Base-by-base conservation (phyloP, 2,329 filamentous ascomycete genomes). In the Fusarium cicatricum region DNA sequence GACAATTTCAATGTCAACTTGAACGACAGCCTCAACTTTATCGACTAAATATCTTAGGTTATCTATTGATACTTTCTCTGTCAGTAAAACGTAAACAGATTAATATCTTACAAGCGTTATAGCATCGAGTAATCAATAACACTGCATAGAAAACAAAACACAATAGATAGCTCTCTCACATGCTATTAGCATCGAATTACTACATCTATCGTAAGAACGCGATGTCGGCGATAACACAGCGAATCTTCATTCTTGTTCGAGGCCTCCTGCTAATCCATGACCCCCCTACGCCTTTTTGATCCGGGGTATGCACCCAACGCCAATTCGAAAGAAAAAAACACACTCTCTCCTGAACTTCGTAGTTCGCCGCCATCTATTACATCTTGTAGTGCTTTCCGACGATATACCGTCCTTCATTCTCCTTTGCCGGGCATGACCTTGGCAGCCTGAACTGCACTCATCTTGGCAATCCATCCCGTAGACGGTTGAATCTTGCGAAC, bases 381-480 rank as follows among this genome's bases (percentile, higher is more conserved):
- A 16, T 36, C 14, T 9, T 17, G 11, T 36, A n/a, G 19, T 16
- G 7, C 12, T 50, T 19, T 31, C 6, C 12, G 32, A 17, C n/a
- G 3, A 4, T 5, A 12, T 33, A 2, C 16, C 5, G 11, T 17
- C 14, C 11, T 21, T 66, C 78, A 78, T 68, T 85, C 82, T 42
- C 80, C 79, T 73, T 85, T 85, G 19, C 85, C 83, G 5, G 85
- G 81, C 76, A 85, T 88, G 39, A 89, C 92, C 80, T 98, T 98
- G 40, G 92, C 92, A 2, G 93, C 94, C 77, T 97, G 92, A 14
- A 99, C 90, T 19, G 95, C 94, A 70, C 92, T 94, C 89, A 99
- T 96, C 82, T 99, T 99, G 65, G 90, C 89, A 59, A 95, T 94
- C 92, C 95, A 99, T 17, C 87, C 90, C 14, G 89, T 80, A 16